A percentile compares a stretch with the other conserved stretches of the same genome.
phyloP scores from a whole-genome alignment of 164 flowering plant species.

The Pachysandra terminalis region DNA sequence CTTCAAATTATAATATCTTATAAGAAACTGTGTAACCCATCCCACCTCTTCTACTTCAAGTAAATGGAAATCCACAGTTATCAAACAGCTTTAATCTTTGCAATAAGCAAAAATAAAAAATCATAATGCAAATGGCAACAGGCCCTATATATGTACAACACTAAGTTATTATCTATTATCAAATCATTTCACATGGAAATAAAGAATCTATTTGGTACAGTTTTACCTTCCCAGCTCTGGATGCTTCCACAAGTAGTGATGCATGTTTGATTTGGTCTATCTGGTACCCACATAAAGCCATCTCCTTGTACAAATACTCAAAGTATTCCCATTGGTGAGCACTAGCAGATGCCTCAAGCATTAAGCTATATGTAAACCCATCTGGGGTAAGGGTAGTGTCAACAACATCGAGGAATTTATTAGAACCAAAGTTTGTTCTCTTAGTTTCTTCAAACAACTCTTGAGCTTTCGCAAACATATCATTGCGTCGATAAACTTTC shows the following conservation, averaged over 20 bases:
- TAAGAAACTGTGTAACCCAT: no score
- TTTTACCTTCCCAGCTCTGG: conserved; percentile 88
- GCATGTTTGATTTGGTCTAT: conserved; percentile 69
- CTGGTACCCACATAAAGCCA: conserved; percentile 66
- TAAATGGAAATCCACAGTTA: no score
- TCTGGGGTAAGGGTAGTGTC: conserved; percentile 40
- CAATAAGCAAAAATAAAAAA: no score
- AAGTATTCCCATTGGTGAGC: conserved; percentile 96
- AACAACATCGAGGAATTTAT: conserved; percentile 1
- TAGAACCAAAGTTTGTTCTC: conserved; percentile 14
- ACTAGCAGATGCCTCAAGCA: conserved; percentile 80
- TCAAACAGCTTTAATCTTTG: no score
- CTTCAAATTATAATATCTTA: no score
- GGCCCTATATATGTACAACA: no score
- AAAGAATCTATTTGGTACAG: neutral
- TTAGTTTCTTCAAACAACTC: conserved; percentile 66
- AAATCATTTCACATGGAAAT: neutral
- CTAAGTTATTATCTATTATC: no score
- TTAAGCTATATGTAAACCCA: conserved; percentile 52
- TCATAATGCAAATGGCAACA: no score
- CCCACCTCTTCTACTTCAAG: no score
- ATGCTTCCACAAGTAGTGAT: conserved; percentile 65
- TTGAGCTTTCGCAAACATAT: conserved; percentile 80
- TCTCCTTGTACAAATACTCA: conserved; percentile 84
- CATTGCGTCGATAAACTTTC: conserved; percentile 70